Conservation (phyloP, 768 basidiomycete species). For the Inosperma sp. region DNA sequence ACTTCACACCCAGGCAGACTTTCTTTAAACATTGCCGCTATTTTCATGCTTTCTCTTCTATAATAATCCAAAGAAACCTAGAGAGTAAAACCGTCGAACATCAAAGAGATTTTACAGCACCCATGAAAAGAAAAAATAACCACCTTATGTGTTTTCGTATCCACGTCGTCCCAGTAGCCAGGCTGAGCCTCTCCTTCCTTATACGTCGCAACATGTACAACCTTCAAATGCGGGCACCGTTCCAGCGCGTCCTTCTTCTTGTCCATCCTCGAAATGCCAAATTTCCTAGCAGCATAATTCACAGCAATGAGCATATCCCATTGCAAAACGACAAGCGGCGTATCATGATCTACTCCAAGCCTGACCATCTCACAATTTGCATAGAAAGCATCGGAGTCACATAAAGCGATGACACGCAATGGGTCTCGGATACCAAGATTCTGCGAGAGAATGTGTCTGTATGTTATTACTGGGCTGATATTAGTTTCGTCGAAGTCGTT, state of each 20-base stretch:
- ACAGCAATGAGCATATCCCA: conserved; percentile 91
- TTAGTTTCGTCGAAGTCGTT: conserved; percentile 50
- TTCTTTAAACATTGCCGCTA: conserved; percentile 78
- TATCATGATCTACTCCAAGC: conserved; percentile 54
- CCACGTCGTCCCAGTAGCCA: conserved; percentile 87
- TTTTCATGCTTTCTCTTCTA: conserved; percentile 84
- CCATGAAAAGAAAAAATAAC: neutral
- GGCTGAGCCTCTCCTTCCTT: conserved; percentile 83
- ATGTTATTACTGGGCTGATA: conserved; percentile 65
- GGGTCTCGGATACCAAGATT: conserved; percentile 71
- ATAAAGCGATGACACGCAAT: conserved; percentile 80
- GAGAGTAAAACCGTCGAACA: neutral
- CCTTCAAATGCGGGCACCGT: conserved; percentile 76
- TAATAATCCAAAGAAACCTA: conserved; percentile 93
- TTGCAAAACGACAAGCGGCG: conserved; percentile 78
- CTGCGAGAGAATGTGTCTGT: conserved; percentile 68
- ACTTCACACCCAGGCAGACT: conserved; percentile 75
- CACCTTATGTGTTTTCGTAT: conserved; percentile 91
- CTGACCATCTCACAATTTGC: conserved; percentile 84
- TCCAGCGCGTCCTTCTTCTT: conserved; percentile 77
- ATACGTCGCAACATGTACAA: conserved; percentile 95
- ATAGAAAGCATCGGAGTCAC: conserved; percentile 86
- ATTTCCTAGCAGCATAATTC: conserved; percentile 91
- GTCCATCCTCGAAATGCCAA: conserved; percentile 90
- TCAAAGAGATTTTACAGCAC: neutral